Conservation (phyloP, 2,329 filamentous ascomycete species). For the Phoma sp. region DNA sequence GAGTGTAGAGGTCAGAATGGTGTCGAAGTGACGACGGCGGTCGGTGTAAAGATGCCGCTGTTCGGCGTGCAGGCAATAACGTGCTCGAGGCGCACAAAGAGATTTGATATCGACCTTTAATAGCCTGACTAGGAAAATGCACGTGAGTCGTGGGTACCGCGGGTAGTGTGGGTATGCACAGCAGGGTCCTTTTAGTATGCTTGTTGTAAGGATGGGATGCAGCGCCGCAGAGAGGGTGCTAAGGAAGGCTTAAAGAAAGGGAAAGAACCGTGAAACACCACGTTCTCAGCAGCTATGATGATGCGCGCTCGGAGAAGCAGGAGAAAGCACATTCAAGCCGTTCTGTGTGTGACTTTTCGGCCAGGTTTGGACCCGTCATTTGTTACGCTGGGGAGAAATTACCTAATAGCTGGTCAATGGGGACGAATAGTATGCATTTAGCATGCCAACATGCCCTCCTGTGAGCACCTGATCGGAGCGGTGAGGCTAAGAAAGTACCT, state of each 20-base stretch:
- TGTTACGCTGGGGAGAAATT: slow-evolving; percentile 40
- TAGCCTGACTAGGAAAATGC: slow-evolving; percentile 24
- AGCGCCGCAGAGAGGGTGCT: slow-evolving; percentile 7
- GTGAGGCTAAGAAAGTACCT: slow-evolving; percentile 23
- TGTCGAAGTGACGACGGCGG: slow-evolving; percentile 9
- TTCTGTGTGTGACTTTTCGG: slow-evolving; percentile 37
- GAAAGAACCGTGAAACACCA: slow-evolving; percentile 19
- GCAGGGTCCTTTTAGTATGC: slow-evolving; percentile 16
- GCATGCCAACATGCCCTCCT: slow-evolving; percentile 30
- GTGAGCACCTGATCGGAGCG: slow-evolving; percentile 34
- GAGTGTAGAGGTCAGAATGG: slow-evolving; percentile 17
- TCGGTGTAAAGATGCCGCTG: slow-evolving; percentile 31
- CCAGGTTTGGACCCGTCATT: slow-evolving; percentile 34
- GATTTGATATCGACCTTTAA: slow-evolving; percentile 26
- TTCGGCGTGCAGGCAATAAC: slow-evolving; percentile 32
- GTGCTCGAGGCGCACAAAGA: slow-evolving; percentile 30
- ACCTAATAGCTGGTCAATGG: slow-evolving; percentile 44
- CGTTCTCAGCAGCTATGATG: slow-evolving; percentile 19
- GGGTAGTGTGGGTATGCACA: slow-evolving; percentile 32
- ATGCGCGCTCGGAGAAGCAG: slow-evolving; percentile 43
- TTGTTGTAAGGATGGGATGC: slow-evolving; percentile 7
- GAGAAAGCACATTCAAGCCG: slow-evolving; percentile 37
- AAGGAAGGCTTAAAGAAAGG: slow-evolving; percentile 14
- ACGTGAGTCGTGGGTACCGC: slow-evolving; percentile 30
- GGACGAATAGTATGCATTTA: slow-evolving; percentile 45